Evolutionary conservation across 495 filamentous ascomycete species (phyloP).

Genomic region (Aspergillus cristatus): DNA sequence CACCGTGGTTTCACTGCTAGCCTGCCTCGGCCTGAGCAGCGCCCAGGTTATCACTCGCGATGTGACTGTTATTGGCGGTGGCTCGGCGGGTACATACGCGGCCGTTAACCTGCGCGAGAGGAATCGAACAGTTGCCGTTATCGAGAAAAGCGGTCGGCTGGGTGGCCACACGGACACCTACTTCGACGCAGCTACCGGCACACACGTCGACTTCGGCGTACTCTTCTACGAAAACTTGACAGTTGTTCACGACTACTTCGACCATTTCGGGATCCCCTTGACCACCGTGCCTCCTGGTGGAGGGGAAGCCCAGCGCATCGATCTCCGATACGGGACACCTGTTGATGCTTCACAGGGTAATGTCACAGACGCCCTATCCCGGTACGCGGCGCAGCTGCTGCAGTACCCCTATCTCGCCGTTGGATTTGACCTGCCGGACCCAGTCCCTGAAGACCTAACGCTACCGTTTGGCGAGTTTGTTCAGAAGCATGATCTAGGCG

Average conservation of each 20-base stretch:
- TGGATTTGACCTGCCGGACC: conserved; percentile 35
- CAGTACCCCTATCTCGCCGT: conserved; percentile 33
- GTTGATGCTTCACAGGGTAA: not conserved
- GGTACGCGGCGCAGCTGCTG: conserved; percentile 15
- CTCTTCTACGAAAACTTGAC: conserved; percentile 23
- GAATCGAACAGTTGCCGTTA: conserved; percentile 29
- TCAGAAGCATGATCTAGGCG: conserved; percentile 27
- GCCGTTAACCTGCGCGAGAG: conserved; percentile 31
- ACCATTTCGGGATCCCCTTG: conserved; percentile 4
- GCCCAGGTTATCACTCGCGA: conserved; percentile 15
- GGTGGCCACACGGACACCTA: conserved; percentile 39
- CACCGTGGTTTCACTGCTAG: too few relatives aligned
- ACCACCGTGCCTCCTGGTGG: not conserved
- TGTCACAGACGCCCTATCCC: not conserved
- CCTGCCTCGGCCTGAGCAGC: too few relatives aligned
- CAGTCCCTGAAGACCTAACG: conserved; percentile 40
- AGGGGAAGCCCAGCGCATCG: not conserved
- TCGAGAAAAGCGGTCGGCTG: conserved; percentile 31
- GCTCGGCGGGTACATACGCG: conserved; percentile 35
- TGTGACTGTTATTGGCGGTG: conserved; percentile 40
- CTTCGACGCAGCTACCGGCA: conserved; percentile 26
- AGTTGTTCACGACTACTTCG: conserved; percentile 23
- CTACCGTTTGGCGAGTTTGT: conserved; percentile 37
- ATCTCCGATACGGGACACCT: not conserved
- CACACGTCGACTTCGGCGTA: conserved; percentile 35